Evolutionary conservation across 495 filamentous ascomycete genomes (phyloP), one percentile per base, ranked within the genome.

Genomic region (Talaromyces proteolyticus): DNA sequence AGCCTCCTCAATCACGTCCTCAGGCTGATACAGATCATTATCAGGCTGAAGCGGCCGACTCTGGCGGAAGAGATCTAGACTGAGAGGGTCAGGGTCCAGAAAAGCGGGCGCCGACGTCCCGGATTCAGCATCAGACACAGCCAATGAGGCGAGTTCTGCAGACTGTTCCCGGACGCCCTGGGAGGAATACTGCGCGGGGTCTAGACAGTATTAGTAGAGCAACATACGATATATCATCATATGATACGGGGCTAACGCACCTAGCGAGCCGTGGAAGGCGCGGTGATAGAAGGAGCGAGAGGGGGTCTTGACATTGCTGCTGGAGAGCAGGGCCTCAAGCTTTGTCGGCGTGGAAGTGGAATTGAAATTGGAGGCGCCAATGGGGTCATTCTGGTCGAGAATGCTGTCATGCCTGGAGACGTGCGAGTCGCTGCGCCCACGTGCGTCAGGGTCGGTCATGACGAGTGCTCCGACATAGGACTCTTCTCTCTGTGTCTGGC

Each of bases 121-220:
- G 53, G 57, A 61, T 24, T 52, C 50, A 17, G 26, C 41, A 46
- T 52, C 42, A 59, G 86, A 88, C 25, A 96, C 74, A n/a, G 87
- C 87, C 55, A 88, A 88, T 5, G 80, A 88, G 20, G 93, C 92
- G 26, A 98, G 78, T 62, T 95, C 89, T 25, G 90, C 90, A 2
- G 93, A 95, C 59, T 95, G 84, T 62, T 95, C 88, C 47, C 93
- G 84, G 11, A 98, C 87, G 50, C 81, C 86, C 39, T 82, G 77
- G 19, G 79, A 80, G 21, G 86, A 81, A 66, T 88, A 87, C 49
- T 86, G 81, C 6, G 80, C 77, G 53, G 76, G 81, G 57, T 94
- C 88, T 70, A 75, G 66, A 73, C 49, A 44, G 17, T 49, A 18
- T 42, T 51, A 47, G 52, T 72, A 56, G 74, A 63, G 55, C 61